These are phyloP conservation scores for Priceomyces fermenticarens DNA, from an alignment of 805 yeast genomes.

Conservation along the genomic window DNA sequence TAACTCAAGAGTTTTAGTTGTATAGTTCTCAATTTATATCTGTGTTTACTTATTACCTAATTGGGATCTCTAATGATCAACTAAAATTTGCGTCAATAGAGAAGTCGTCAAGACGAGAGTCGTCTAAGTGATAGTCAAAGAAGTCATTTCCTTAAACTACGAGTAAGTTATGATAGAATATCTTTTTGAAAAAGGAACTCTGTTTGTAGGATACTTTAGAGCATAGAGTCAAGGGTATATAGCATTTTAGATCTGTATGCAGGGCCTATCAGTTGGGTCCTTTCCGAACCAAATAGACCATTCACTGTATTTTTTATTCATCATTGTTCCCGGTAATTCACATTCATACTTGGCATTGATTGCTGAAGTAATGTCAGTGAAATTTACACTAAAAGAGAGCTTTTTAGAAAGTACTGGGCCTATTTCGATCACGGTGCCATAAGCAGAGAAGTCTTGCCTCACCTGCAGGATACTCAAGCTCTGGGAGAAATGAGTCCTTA, in stretches of 20 bases:
- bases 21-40: neutral
- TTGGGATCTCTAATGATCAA: conserved; percentile 5
- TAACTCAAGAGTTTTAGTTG: neutral
- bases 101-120: neutral
- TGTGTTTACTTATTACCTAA: conserved; percentile 9
- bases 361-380: conserved; percentile 56
- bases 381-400: conserved; percentile 59
- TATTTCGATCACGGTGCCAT: conserved; percentile 61
- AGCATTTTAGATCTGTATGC: conserved; percentile 19
- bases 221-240: neutral
- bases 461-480: conserved; percentile 46
- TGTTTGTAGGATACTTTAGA: neutral
- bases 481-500: conserved; percentile 36
- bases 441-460: conserved; percentile 47
- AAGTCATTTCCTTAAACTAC: too few species aligned
- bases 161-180: too few species aligned
- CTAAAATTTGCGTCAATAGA: neutral
- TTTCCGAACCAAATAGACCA: conserved; percentile 69
- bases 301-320: conserved; percentile 46
- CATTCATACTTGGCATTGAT: conserved; percentile 53
- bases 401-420: conserved; percentile 66
- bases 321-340: conserved; percentile 23
- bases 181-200: neutral
- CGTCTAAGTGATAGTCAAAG: too few species aligned
- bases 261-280: conserved; percentile 62